Evolutionary conservation across 2,329 filamentous ascomycete species (phyloP).

Genomic region (Amphichorda felina): DNA sequence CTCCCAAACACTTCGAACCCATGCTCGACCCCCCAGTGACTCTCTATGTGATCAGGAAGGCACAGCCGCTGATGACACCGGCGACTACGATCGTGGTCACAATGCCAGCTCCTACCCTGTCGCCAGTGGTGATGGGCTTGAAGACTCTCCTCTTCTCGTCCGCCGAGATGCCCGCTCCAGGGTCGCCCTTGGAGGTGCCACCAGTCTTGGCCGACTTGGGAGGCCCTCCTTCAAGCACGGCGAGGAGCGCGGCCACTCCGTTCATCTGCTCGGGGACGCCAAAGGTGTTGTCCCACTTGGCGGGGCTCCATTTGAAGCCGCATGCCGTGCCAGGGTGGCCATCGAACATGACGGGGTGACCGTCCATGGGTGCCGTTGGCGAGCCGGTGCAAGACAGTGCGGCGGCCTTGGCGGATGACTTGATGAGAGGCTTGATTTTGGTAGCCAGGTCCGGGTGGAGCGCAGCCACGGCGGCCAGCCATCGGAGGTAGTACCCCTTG

Average conservation of each 20-base stretch:
- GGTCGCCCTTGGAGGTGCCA: slow-evolving; percentile 44
- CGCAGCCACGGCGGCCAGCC: slow-evolving; percentile 44
- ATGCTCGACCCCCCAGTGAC: too few relatives aligned
- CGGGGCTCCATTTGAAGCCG: slow-evolving; percentile 51
- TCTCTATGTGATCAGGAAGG: slow-evolving; percentile 23
- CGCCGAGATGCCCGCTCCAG: slow-evolving; percentile 27
- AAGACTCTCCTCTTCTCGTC: slow-evolving; percentile 13
- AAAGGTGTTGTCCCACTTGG: slow-evolving; percentile 42
- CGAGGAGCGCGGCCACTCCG: slow-evolving; percentile 51
- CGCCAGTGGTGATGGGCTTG: slow-evolving; percentile 30
- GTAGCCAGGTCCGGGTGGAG: slow-evolving; percentile 38
- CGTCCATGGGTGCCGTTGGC: slow-evolving; percentile 10
- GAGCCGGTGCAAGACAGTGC: slow-evolving; percentile 38
- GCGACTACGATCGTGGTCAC: slow-evolving; percentile 36
- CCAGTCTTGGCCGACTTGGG: slow-evolving; percentile 43
- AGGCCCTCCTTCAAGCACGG: slow-evolving; percentile 32
- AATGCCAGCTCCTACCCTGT: slow-evolving; percentile 44
- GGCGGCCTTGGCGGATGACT: slow-evolving; percentile 38
- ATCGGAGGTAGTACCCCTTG: slow-evolving; percentile 65
- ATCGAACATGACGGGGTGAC: slow-evolving; percentile 21
- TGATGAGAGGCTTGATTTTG: slow-evolving; percentile 37
- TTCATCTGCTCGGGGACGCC: slow-evolving; percentile 64
- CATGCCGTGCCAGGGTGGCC: slow-evolving; percentile 50
- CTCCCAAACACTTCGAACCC: too few relatives aligned
- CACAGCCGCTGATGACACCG: slow-evolving; percentile 34